Conservation (phyloP, 179 eudicot species). For the Spinacia oleracea region DNA sequence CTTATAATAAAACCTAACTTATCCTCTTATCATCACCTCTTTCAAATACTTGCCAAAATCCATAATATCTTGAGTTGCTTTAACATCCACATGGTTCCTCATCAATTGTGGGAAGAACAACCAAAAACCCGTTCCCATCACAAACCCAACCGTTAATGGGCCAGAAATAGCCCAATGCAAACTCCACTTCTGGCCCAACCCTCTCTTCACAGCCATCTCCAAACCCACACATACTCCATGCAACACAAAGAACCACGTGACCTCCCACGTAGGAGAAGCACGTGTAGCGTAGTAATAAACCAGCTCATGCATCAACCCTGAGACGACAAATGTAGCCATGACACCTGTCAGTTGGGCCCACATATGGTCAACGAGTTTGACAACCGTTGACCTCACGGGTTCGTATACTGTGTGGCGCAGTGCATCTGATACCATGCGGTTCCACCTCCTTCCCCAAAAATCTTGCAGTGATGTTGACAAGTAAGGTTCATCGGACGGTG, state of each 20-base stretch:
- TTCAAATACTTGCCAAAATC: neutral
- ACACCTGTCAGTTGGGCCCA: conserved; percentile 39
- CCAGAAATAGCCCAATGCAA: conserved; percentile 35
- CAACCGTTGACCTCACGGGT: conserved; percentile 31
- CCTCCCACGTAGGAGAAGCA: conserved; percentile 56
- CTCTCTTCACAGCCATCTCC: conserved; percentile 49
- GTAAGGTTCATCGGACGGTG: conserved; percentile 66
- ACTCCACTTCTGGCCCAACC: conserved; percentile 29
- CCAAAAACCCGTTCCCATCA: conserved; percentile 24
- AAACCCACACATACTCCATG: conserved; percentile 49
- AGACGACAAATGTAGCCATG: conserved; percentile 49
- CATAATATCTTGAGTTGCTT: conserved; percentile 21
- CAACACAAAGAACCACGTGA: conserved; percentile 61
- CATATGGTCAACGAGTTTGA: conserved; percentile 16
- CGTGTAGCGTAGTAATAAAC: conserved; percentile 55
- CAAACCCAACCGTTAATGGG: conserved; percentile 43
- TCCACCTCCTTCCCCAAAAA: conserved; percentile 81
- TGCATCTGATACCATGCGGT: conserved; percentile 52
- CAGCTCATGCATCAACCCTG: conserved; percentile 73
- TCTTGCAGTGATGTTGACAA: conserved; percentile 64
- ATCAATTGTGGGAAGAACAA: conserved; percentile 31
- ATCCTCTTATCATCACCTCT: neutral
- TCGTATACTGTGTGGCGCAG: conserved; percentile 55
- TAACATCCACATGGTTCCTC: conserved; percentile 21
- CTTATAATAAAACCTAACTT: too few species aligned